Base-by-base conservation (phyloP, 2,329 filamentous ascomycete genomes). In the Pseudocercospora fijiensis region DNA sequence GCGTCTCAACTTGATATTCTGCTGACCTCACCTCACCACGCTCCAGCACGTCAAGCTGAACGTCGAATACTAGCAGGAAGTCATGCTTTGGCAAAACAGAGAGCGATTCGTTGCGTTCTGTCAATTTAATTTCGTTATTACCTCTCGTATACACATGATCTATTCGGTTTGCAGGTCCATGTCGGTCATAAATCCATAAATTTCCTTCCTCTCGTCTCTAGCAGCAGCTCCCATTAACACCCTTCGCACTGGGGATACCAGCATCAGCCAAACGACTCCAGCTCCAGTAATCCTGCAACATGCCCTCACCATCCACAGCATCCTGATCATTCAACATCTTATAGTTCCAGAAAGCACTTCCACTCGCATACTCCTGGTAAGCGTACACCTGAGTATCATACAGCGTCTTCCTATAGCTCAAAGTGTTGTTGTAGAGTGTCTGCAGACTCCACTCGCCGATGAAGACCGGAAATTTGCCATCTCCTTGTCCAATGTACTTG, bases 391-490 rank as follows among this genome's bases (percentile, higher is more conserved):
- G 71, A 0, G 75, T 76, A 58, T 77, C 72, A 56, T 74, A 71
- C 33, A 73, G 67, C 13, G 65, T 72, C 60, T 70, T 71, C 4
- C 75, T 64, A 22, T 67, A 68, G 1, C 65, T 70, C 22, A 76
- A 67, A 8, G 67, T 71, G 65, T 78, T 78, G 58, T 77, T 74
- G 26, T 70, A 69, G 24, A 69, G 62, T 3, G 71, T 71, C 67
- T 78, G 73, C 16, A 77, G 68, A 2, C 70, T 67, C 74, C 75
- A 77, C 63, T 77, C 75, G 27, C 76, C 76, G 9, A 77, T 69
- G 55, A 77, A 76, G 6, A 72, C 69, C 0, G 75, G 74, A 67
- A 76, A 76, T 45, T 72, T 76, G 56, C 55, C 58, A 57, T 65
- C 66, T 4, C 63, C 61, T 4, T 53, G 22, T 7, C 65, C 66